Base-by-base conservation (phyloP, 2,329 filamentous ascomycete genomes). In the Amauroascus niger region DNA sequence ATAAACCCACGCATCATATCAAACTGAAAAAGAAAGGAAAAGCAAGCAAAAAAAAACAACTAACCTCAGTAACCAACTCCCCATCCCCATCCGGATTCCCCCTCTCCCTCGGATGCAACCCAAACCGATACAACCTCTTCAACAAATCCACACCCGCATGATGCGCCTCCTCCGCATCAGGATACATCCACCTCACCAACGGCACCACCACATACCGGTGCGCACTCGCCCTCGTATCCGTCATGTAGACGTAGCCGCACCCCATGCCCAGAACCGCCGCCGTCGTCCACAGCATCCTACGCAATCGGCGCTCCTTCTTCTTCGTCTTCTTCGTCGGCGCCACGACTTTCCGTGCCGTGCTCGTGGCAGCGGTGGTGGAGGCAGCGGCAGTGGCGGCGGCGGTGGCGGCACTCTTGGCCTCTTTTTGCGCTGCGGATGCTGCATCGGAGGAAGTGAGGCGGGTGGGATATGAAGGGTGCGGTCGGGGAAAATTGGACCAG, bases 71-170 rank as follows among this genome's bases (percentile, higher is more conserved):
- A 46, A 71, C 70, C 47, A 84, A 64, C 59, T 77, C 76, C 2
- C 77, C 76, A 58, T 75, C 71, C 8, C 71, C 68, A 60, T 82
- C 79, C 1, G 70, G 72, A 55, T 77, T 71, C n/a, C 81, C 79
- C 51, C 93, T 83, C 68, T 98, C 93, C 55, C 91, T 80, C 3
- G 88, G 87, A 66, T 96, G 80, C 30, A 97, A 70, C 32, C 84
- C 83, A 52, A 91, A 78, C 44, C 77, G 75, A 70, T 93, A 86
- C 16, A 95, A 77, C 1, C 74, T 71, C 70, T 87, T 86, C 64
- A 98, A 74, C 6, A 81, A 76, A 35, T 77, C 72, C 2, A 87
- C 88, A 49, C 87, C 87, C 20, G 78, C 76, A 64, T 94, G 84
- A 67, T 98, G 93, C n/a, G 91, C 93, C 37, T 95, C 88, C 69